A percentile compares a stretch with the other conserved stretches of the same genome.
phyloP scores from a whole-genome alignment of 371 early-diverging fungal species.

The Apophysomyces sp. region DNA sequence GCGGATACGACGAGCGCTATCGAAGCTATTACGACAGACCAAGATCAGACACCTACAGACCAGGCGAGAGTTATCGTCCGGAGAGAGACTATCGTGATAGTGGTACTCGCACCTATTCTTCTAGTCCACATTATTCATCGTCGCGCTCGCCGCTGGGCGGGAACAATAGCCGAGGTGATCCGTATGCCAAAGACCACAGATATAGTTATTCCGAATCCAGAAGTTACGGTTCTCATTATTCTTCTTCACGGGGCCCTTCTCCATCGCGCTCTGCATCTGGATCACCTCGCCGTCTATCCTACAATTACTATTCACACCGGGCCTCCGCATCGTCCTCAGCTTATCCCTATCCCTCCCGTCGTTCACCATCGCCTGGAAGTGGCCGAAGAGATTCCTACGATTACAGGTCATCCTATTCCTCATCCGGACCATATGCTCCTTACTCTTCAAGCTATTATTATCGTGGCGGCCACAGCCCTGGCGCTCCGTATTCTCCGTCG shows the following conservation, averaged over 20 bases:
- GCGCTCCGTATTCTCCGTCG: conserved; percentile 6
- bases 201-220: conserved; percentile 3
- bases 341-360: conserved; percentile 11
- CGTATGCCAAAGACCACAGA: conserved; percentile 3
- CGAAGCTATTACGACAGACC: conserved; percentile 45
- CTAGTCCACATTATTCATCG: conserved; percentile 25
- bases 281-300: conserved; percentile 37
- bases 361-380: conserved; percentile 5
- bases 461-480: conserved; percentile 6
- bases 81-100: conserved; percentile 40
- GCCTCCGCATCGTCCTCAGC: background rate
- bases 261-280: conserved; percentile 34
- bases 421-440: conserved; percentile 11
- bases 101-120: conserved; percentile 26
- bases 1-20: conserved; percentile 48
- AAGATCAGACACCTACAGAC: conserved; percentile 44
- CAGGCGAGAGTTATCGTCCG: conserved; percentile 43
- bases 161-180: background rate
- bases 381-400: conserved; percentile 7
- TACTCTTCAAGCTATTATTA: conserved; percentile 7
- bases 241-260: conserved; percentile 20
- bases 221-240: conserved; percentile 14
- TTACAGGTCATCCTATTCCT: conserved; percentile 4
- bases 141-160: conserved; percentile 24
- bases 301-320: conserved; percentile 30